Conservation (phyloP, 208 protist species). For the Crithidia sp. region DNA sequence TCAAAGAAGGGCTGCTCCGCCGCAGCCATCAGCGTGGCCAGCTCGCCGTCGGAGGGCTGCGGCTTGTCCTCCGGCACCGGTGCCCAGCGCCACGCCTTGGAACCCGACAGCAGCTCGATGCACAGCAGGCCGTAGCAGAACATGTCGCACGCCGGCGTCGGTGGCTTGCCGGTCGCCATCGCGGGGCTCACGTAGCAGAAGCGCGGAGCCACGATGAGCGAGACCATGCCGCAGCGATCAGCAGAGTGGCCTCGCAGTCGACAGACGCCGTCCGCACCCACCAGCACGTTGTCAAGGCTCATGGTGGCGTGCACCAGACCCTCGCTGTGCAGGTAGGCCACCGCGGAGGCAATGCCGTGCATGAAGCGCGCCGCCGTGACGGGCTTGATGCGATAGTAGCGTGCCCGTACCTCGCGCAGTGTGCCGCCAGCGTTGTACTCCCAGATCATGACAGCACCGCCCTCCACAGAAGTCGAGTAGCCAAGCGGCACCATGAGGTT, state of each 20-base stretch:
- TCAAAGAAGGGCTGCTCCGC: constrained; percentile 12
- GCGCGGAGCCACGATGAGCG: constrained; percentile 15
- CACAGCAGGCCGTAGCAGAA: constrained; percentile 67
- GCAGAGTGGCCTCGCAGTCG: constrained; percentile 68
- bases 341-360: constrained; percentile 43
- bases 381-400: constrained; percentile 34
- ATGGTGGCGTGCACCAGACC: constrained; percentile 67
- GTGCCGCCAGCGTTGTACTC: constrained; percentile 47
- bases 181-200: constrained; percentile 71
- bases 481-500: constrained; percentile 7
- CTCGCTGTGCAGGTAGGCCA: constrained; percentile 60
- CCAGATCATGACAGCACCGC: constrained; percentile 21
- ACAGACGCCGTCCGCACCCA: constrained; percentile 62
- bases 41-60: constrained; percentile 1
- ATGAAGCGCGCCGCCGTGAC: constrained; percentile 44
- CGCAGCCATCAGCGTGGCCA: constrained; percentile 5
- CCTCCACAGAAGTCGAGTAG: constrained; percentile 15
- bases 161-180: constrained; percentile 44
- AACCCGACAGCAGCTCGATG: constrained; percentile 51
- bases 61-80: neutral
- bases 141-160: constrained; percentile 57
- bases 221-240: too few relatives aligned
- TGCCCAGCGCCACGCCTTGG: constrained; percentile 27
- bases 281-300: constrained; percentile 65
- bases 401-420: constrained; percentile 25